Base-by-base conservation (phyloP, 768 basidiomycete genomes). In the Melanogaster broomeanus region DNA sequence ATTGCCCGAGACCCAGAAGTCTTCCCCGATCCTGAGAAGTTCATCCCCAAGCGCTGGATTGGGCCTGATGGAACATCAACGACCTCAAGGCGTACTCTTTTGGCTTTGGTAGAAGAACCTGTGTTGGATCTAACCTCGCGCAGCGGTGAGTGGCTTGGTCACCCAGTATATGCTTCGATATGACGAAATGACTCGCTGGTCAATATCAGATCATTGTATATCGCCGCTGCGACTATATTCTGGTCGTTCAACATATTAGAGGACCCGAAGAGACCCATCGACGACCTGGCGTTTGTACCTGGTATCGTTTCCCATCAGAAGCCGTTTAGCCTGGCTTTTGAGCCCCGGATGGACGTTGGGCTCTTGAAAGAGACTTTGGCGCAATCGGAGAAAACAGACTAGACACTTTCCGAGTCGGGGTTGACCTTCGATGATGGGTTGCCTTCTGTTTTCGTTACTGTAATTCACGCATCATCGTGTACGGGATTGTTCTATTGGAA, bases 251-350 rank as follows among this genome's bases (percentile, higher is more conserved):
- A 56, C 0, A 69, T 88, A 25, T 63, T 62, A 1, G 61, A 77
- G 24, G 81, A 85, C 53, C 72, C 77, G 0, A 54, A 65, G 10
- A 63, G 71, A 6, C 82, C 83, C 0, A 85, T 88, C 37, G 82
- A 89, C 62, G 76, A 78, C 6, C 69, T 78, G 37, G 83, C 77
- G 0, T 86, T 88, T 57, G 82, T 80, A 1, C 80, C 84, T 55
- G 80, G 78, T 4, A 80, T 83, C 11, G 85, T 87, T 59, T 74
- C 78, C 0, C 85, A 85, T 48, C 85, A 86, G 2, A 60, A 76
- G 45, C 83, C 83, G 5, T 89, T 88, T 60, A 74, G 72, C 21
- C 76, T 81, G 4, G 44, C 63, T 5, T 87, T 88, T 58, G 77
- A 77, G 52, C 81, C 82, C 0, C 63, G 83, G 42, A 62, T 68